Base-by-base conservation (phyloP, 1,139 yeast genomes). In the Hansenula lynferdii region DNA sequence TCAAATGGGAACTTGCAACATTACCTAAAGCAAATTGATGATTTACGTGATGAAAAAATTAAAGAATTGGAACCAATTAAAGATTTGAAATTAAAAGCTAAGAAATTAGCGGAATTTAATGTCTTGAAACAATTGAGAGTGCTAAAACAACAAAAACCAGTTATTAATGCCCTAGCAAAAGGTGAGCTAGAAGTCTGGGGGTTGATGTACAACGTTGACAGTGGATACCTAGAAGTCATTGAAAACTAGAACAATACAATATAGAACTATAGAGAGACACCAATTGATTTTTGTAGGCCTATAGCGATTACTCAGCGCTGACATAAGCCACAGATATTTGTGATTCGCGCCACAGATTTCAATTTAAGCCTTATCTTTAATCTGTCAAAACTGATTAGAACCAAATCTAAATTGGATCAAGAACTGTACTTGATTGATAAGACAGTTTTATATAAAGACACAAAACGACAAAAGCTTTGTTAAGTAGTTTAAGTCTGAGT, bases 101-200 rank as follows among this genome's bases (percentile, higher is more conserved):
- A 70, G 47, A 72, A 74, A 53, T 71, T 92, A 50, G 83, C 86
- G 18, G 95, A 85, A 62, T 75, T 85, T 48, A 92, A 92, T 57
- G 90, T 90, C 15, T 66, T 79, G 38, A 71, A 76, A 41, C 84
- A 77, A 58, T 68, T 73, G 30, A 64, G 66, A 41, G 67, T 71
- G 42, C 38, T 67, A 30, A 61, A 85, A 44, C 74, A 75, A 47
- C 72, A 87, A 51, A 86, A 83, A 53, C 77, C 84, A 40, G 95
- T 94, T 25, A 72, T 77, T 44, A 70, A 72, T 43, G 96, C 96
- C 9, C 65, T 83, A 47, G 72, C 72, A 44, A 70, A 69, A 43
- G 79, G 85, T n/a, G 79, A 81, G n/a, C 70, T 92, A 36, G 85
- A 86, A 61, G 85, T 92, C 31, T 82, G 89, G 75, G 97, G 97